Evolutionary conservation across 306 rosid species (phyloP), one percentile per base, ranked within the genome.

Genomic region (Sindora glabra): DNA sequence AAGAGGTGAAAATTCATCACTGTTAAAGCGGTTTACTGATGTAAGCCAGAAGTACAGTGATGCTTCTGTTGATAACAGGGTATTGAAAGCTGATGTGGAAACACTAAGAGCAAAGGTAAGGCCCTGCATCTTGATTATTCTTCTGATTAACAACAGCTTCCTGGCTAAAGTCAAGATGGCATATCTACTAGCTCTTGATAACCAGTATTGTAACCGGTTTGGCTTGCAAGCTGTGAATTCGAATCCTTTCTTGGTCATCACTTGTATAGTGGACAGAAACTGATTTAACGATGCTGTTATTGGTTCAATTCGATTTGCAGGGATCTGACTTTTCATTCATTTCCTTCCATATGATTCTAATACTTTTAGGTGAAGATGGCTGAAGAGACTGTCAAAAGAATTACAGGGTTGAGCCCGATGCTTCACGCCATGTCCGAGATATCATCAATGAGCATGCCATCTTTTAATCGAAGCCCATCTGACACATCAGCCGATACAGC

Each of bases 81-180:
- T 94, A 45, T 45, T 94, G 38, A 78, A 84, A 79, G 99, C 99
- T 47, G 85, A 94, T 54, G 78, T 86, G 30, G 97, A 94, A 76
- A 86, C 97, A 41, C 54, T 94, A 77, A 89, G 95, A 82, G 94
- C 99, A 46, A 86, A 94, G 95, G 99, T 94, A 71, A 45, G 48
- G 23, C 48, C 27, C 44, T 70, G 42, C 41, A 26, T 24, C 15
- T 17, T 15, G n/a, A 2, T 24, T 48, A 32, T 10, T 46, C 19
- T 25, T n/a, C 6, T 14, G 37, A 61, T 29, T 22, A 10, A 1
- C n/a, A 27, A 18, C 16, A 18, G 25, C 18, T 49, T 41, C 45
- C 63, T 42, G 52, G 41, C 4, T 59, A 42, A 62, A 48, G 56
- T 27, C 25, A 6, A 26, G 8, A 21, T 29, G 14, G 56, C 21